Percentiles rank a stretch among this genome's conserved stretches.
Evolutionary conservation across 2,329 filamentous ascomycete species (phyloP).

Genomic region (Aspergillus neoniger): DNA sequence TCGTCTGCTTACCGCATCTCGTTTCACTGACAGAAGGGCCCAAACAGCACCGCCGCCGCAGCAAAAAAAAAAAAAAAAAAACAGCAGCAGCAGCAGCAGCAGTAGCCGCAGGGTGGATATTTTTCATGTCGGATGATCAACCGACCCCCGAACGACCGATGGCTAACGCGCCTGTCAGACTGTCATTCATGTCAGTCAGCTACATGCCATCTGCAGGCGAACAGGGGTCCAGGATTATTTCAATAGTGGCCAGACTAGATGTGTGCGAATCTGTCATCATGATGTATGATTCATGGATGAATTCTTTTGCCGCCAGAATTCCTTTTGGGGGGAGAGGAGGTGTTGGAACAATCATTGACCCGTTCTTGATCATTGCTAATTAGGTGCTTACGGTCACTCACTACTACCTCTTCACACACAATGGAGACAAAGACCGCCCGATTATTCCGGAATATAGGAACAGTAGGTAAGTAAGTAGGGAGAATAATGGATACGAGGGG

Average conservation of each 20-base stretch:
- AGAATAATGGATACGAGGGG: no score
- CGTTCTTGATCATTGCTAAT: no score
- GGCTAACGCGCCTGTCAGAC: constrained; percentile 3
- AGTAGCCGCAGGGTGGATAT: background rate
- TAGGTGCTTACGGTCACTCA: no score
- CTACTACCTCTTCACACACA: no score
- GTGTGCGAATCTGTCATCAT: background rate
- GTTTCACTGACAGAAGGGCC: background rate
- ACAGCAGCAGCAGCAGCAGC: background rate
- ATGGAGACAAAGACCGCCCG: background rate
- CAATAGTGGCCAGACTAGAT: background rate
- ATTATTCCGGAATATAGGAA: no score
- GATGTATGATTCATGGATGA: background rate
- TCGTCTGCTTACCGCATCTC: no score
- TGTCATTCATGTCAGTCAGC: constrained; percentile 6
- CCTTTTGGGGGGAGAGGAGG: background rate
- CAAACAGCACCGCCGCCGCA: background rate
- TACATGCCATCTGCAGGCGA: background rate
- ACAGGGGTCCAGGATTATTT: background rate
- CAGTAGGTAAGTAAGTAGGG: no score
- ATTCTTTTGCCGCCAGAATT: background rate
- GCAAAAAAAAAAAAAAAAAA: no score
- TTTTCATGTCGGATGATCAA: background rate
- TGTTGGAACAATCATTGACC: no score
- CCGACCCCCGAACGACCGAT: background rate